Percentiles rank a stretch among this genome's conserved stretches.
Evolutionary conservation across 805 yeast species (phyloP).

Genomic region (Metschnikowia drakensbergensis): DNA sequence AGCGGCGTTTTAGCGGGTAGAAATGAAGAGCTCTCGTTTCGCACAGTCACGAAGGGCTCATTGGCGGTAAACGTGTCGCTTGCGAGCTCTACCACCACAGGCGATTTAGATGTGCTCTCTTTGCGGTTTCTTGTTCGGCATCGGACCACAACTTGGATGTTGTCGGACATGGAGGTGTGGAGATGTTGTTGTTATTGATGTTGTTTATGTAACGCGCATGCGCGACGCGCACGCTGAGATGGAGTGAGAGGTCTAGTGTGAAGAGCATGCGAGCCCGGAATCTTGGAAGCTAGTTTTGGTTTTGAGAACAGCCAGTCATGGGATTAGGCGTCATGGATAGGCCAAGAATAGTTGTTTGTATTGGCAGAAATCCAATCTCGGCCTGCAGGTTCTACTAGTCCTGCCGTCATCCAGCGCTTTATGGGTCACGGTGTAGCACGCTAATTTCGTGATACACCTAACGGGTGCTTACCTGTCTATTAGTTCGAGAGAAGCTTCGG

Average conservation of each 20-base stretch:
- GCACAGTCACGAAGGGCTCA: constrained; percentile 21
- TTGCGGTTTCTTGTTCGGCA: constrained; percentile 49
- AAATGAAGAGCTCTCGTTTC: constrained; percentile 17
- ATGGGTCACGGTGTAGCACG: too few relatives aligned
- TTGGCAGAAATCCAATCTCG: too few relatives aligned
- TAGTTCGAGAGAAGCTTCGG: too few relatives aligned
- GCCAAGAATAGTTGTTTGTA: too few relatives aligned
- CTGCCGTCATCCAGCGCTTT: too few relatives aligned
- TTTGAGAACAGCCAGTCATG: too few relatives aligned
- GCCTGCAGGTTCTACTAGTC: too few relatives aligned
- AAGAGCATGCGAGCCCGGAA: not conserved
- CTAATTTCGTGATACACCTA: too few relatives aligned
- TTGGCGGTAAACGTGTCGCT: constrained; percentile 22
- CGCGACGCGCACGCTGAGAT: constrained; percentile 5
- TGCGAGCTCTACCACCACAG: constrained; percentile 47
- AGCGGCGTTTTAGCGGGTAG: constrained; percentile 21
- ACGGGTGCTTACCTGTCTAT: too few relatives aligned
- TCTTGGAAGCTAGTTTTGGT: too few relatives aligned
- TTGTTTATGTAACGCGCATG: constrained; percentile 10
- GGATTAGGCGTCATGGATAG: too few relatives aligned
- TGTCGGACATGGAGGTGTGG: constrained; percentile 19
- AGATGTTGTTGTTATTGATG: constrained; percentile 4
- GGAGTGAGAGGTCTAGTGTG: not conserved
- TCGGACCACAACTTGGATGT: constrained; percentile 52
- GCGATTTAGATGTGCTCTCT: constrained; percentile 44